phyloP scores from a whole-genome alignment of 495 filamentous ascomycete species.

The Collariella sp. region DNA sequence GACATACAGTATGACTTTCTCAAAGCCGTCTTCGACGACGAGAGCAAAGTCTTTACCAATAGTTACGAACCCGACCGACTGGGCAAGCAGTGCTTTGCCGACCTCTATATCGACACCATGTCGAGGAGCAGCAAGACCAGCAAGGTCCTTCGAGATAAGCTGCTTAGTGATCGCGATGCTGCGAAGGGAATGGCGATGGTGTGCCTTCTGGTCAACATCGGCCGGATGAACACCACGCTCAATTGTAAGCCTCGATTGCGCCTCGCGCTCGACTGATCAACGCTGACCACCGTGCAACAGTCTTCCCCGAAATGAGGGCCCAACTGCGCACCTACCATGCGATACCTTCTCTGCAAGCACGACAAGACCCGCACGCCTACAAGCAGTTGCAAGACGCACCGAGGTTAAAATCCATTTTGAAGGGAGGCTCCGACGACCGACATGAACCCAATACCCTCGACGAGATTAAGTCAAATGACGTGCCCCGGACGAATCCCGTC shows the following conservation, averaged over 20 bases:
- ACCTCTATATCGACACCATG: constrained; percentile 98
- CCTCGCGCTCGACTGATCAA: not conserved
- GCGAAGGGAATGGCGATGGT: constrained; percentile 99
- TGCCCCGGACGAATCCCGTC: constrained; percentile 91
- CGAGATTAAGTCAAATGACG: constrained; percentile 55
- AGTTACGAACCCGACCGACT: constrained; percentile 60
- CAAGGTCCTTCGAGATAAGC: constrained; percentile 94
- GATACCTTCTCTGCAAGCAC: constrained; percentile 90
- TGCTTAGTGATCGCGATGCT: constrained; percentile 81
- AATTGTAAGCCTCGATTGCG: constrained; percentile 61
- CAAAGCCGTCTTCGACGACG: constrained; percentile 80
- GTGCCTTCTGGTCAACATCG: constrained; percentile 92
- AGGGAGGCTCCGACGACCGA: constrained; percentile 92
- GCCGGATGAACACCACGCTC: constrained; percentile 96
- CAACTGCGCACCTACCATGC: constrained; percentile 97
- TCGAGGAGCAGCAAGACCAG: constrained; percentile 97
- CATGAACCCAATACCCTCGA: constrained; percentile 78
- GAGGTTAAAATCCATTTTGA: constrained; percentile 90
- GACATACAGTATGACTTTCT: constrained; percentile 98
- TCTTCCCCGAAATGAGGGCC: constrained; percentile 99
- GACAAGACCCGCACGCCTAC: constrained; percentile 90
- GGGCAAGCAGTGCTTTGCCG: constrained; percentile 76
- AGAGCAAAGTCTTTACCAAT: constrained; percentile 79
- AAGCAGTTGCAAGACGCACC: constrained; percentile 98
- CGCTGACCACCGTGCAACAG: constrained; percentile 42